phyloP scores from a whole-genome alignment of 106 monocot species.

The Dioscorea zingiberensis region DNA sequence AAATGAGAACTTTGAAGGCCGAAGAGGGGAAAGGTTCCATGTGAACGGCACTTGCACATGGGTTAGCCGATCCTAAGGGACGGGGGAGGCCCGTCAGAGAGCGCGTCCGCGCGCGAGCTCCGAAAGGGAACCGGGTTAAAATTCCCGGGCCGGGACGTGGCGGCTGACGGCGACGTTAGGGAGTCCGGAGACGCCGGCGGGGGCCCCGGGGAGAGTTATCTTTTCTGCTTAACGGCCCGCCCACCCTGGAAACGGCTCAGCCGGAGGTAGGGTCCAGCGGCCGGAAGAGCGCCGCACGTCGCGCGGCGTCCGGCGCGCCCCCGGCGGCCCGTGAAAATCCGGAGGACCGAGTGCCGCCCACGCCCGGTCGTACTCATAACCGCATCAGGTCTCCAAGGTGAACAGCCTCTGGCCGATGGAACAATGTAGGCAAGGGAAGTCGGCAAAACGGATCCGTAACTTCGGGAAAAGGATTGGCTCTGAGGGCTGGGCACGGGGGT shows the following conservation, averaged over 20 bases:
- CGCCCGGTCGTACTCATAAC: not conserved
- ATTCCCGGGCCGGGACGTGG: not conserved
- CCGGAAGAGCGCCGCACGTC: not conserved
- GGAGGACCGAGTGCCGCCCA: slow-evolving; percentile 1
- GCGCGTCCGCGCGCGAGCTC: not conserved
- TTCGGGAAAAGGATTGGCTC: no score
- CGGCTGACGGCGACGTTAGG: not conserved
- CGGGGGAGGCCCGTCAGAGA: slow-evolving; percentile 2
- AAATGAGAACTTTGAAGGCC: no score
- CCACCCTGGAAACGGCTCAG: no score
- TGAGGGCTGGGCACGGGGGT: not conserved
- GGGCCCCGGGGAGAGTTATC: no score
- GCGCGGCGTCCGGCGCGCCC: slow-evolving; percentile 8
- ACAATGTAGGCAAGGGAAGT: slow-evolving; percentile 1
- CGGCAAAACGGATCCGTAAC: not conserved
- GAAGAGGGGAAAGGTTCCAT: no score
- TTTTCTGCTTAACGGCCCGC: no score
- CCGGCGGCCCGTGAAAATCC: slow-evolving; percentile 16
- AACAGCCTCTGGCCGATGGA: not conserved
- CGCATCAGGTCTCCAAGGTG: slow-evolving; percentile 7
- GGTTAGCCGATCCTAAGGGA: not conserved
- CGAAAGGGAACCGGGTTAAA: slow-evolving; percentile 2
- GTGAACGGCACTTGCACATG: no score
- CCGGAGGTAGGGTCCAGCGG: no score
- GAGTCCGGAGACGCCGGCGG: no score